Base-by-base conservation (phyloP, 2,329 filamentous ascomycete species). In the Lachnellula suecica region DNA sequence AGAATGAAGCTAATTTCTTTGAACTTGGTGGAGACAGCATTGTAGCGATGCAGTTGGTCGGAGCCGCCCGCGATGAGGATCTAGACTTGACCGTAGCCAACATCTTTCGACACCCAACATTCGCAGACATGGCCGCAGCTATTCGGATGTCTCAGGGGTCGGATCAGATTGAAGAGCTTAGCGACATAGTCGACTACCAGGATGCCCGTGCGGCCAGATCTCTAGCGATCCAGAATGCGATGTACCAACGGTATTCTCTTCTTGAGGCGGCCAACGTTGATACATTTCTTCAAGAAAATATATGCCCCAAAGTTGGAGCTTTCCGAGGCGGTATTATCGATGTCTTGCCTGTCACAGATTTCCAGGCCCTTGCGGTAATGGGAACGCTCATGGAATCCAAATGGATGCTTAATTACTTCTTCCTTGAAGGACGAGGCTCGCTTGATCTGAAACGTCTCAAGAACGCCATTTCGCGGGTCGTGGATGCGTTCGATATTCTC, bases 1-100 rank as follows among this genome's bases (percentile, higher is more conserved):
- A 37, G 22, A 38, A 43, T 19, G 47, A 55, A 23, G 69, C 71
- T 41, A 74, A 68, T 54, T 76, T 76, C 63, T 72, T 72, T 53
- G 56, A 56, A 6, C 56, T 72, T 0, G 69, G 69, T 20, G 70
- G 70, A 9, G 69, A 71, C 47, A 70, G 67, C 2, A 54, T 72
- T 0, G 48, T 58, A 8, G 69, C 69, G 1, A 75, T 74, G 66
- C 76, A 73, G 46, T 57, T 81, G 4, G 77, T 81, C 0, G 71
- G 76, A 17, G 67, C 40, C n/a, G 58, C 59, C 23, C 49, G 61
- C 38, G 52, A 52, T 7, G 51, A 52, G 29, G 70, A 70, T 3
- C 54, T 72, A 7, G 61, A 60, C 13, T 55, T 77, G 2, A 70
- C 68, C 0, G 75, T 78, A 2, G 67, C 70, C 4, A 69, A 74